Conservation (phyloP, 2,329 filamentous ascomycete species). For the Colletotrichum sp. region DNA sequence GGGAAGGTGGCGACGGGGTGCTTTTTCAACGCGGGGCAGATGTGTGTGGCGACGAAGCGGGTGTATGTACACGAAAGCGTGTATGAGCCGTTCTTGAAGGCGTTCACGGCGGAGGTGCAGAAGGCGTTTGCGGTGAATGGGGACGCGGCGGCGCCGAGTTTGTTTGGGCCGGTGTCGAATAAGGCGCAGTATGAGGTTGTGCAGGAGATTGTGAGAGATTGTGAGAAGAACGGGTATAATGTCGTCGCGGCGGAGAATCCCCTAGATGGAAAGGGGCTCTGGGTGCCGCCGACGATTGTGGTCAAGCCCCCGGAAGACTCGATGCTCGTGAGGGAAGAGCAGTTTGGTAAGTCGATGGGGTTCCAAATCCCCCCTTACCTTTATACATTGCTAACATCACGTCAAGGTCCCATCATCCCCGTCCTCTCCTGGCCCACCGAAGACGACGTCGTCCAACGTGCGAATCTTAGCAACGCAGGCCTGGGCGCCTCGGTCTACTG, state of each 20-base stretch:
- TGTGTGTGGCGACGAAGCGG: constrained; percentile 63
- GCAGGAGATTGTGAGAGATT: constrained; percentile 47
- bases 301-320: constrained; percentile 64
- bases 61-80: constrained; percentile 66
- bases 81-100: constrained; percentile 58
- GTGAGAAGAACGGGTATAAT: constrained; percentile 30
- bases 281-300: constrained; percentile 62
- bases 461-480: constrained; percentile 57
- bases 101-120: constrained; percentile 29
- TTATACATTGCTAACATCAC: too few relatives aligned
- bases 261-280: constrained; percentile 52
- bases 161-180: constrained; percentile 67
- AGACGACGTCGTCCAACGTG: constrained; percentile 61
- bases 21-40: constrained; percentile 59
- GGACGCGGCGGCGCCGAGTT: constrained; percentile 20
- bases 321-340: constrained; percentile 59
- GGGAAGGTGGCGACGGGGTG: constrained; percentile 46
- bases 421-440: constrained; percentile 67
- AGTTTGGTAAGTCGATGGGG: constrained; percentile 34
- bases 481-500: constrained; percentile 65
- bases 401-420: constrained; percentile 64
- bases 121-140: not conserved
- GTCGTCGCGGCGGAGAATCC: constrained; percentile 32
- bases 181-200: constrained; percentile 66
- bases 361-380: too few relatives aligned